phyloP scores from a whole-genome alignment of 768 basidiomycete genomes.

The Ramaria sp. region DNA sequence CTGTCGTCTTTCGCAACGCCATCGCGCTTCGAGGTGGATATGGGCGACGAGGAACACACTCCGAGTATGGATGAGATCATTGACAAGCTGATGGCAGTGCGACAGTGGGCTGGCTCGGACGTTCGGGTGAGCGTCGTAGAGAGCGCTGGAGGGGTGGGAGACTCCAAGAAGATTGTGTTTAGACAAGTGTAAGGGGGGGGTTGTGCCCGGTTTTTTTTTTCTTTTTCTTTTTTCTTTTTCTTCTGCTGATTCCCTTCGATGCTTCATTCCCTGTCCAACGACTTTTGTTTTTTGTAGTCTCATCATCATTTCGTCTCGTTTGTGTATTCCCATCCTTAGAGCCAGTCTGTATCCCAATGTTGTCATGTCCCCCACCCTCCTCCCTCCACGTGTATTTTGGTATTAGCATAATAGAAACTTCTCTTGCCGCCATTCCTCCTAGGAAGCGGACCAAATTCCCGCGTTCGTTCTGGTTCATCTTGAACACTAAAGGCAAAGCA shows the following conservation, averaged over 20 bases:
- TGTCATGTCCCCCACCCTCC: too few relatives aligned
- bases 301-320: background rate
- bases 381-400: too few relatives aligned
- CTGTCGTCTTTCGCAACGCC: background rate
- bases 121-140: background rate
- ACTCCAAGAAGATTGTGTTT: background rate
- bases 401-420: too few relatives aligned
- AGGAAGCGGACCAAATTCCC: too few relatives aligned
- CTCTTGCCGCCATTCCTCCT: too few relatives aligned
- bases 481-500: too few relatives aligned
- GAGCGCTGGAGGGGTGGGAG: background rate
- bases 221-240: background rate
- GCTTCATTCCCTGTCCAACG: background rate
- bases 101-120: background rate
- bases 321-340: background rate
- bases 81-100: background rate
- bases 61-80: slow-evolving; percentile 1
- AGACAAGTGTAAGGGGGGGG: background rate
- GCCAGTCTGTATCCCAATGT: background rate
- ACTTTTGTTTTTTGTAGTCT: background rate
- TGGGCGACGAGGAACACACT: background rate
- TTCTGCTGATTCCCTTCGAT: background rate
- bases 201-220: too few relatives aligned
- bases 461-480: too few relatives aligned
- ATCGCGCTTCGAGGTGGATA: background rate